Evolutionary conservation across 306 rosid species (phyloP), one percentile per base, ranked within the genome.

Genomic region (Trifolium subterraneum): DNA sequence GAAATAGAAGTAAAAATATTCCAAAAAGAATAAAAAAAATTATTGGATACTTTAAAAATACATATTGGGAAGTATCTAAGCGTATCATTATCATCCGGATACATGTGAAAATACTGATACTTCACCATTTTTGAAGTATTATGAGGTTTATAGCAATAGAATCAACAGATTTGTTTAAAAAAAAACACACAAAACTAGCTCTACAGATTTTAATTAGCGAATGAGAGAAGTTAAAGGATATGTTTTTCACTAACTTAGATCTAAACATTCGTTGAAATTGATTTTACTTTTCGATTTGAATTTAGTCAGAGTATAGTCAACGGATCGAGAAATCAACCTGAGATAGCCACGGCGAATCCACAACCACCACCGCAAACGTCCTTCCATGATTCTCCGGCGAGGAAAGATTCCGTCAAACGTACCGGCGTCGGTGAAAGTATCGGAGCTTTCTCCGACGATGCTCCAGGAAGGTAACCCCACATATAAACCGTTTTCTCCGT

Each of bases 401-500:
- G 11, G 4, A 38, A 52, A 18, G 79, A 80, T 70, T 52, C 78
- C 15, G 93, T 79, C 19, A 84, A 77, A 20, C 3, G 31, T 0
- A 91, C 97, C 4, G 50, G 76, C 50, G 71, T 48, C 64, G 95
- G 92, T 35, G 84, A 87, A 1, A 91, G 75, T 20, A 86, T 48
- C 81, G 95, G 92, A 69, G 86, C 67, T 63, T 82, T 93, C 51
- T 89, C 90, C 83, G 86, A 80, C 81, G 75, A 88, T 7, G 87
- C 92, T 71, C 98, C 98, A 8, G 98, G 97, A 6, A 93, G 90
- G 68, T 91, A 93, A 4, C 98, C 98, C 81, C 93, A 89, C 97
- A 89, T 91, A 73, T 81, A 91, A 22, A 91, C 93, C 82, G 78
- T 29, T 31, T 79, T 78, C 70, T 88, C 78, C 13, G 35, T 25